These are phyloP conservation scores for Botryosphaeria agaves DNA, from an alignment of 2,329 filamentous ascomycete species.

Conservation along the genomic window DNA sequence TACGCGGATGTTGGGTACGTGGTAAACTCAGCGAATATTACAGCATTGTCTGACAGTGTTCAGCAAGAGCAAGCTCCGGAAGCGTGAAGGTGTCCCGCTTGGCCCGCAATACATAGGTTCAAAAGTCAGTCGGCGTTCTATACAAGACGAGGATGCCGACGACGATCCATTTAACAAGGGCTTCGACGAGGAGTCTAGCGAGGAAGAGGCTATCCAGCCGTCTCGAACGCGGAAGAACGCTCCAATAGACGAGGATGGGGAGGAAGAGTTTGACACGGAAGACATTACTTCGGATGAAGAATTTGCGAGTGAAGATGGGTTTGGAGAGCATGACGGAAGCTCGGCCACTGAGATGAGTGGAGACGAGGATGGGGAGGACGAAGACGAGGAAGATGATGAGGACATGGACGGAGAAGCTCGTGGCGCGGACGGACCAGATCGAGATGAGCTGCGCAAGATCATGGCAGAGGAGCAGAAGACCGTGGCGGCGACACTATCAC, in stretches of 20 bases:
- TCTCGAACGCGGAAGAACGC: too few relatives aligned
- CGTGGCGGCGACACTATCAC: slow-evolving; percentile 44
- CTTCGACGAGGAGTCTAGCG: slow-evolving; percentile 28
- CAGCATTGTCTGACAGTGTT: not conserved
- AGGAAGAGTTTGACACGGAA: slow-evolving; percentile 10
- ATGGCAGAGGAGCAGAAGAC: slow-evolving; percentile 51
- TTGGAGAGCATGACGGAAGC: slow-evolving; percentile 17
- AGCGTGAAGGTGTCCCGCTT: slow-evolving; percentile 48
- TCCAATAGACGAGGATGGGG: slow-evolving; percentile 5
- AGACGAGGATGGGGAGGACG: slow-evolving; percentile 25
- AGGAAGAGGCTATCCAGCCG: too few relatives aligned
- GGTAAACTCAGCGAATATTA: not conserved
- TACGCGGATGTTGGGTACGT: slow-evolving; percentile 58
- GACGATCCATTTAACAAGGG: slow-evolving; percentile 30
- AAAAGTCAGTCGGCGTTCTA: slow-evolving; percentile 50
- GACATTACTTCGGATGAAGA: not conserved
- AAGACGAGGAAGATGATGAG: slow-evolving; percentile 22
- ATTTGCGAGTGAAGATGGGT: slow-evolving; percentile 10
- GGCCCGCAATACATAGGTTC: slow-evolving; percentile 70
- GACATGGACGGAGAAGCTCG: slow-evolving; percentile 17
- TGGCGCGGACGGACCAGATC: slow-evolving; percentile 19
- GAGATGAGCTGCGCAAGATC: slow-evolving; percentile 46
- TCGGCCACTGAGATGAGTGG: slow-evolving; percentile 28
- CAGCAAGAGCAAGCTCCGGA: slow-evolving; percentile 68
- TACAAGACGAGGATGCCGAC: slow-evolving; percentile 38